These are phyloP conservation scores for Asterella californica DNA, from an alignment of 225 moss, liverwort and hornwort genomes.

Conservation along the genomic window DNA sequence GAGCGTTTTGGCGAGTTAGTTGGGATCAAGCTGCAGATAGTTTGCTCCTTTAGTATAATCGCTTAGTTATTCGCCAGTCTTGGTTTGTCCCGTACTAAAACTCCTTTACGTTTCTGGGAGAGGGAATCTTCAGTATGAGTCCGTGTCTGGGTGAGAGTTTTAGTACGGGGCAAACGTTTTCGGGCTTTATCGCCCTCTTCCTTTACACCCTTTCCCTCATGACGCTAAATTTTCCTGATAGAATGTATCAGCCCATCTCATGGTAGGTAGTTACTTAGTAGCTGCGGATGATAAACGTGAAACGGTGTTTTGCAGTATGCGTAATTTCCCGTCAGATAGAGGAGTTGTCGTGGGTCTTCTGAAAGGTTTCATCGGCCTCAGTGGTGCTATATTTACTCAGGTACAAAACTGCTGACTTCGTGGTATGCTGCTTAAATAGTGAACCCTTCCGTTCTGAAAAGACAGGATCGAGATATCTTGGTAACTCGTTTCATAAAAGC, in stretches of 20 bases:
- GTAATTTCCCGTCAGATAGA: conserved; percentile 90
- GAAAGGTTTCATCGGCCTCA: conserved; percentile 95
- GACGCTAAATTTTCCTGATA: neutral
- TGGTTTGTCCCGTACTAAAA: neutral
- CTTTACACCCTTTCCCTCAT: neutral
- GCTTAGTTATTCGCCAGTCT: neutral
- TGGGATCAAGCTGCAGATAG: neutral
- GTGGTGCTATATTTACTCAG: conserved; percentile 98
- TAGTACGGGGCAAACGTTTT: neutral
- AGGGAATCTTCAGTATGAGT: neutral
- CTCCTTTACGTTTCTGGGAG: no score
- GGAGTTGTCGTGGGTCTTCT: conserved; percentile 93
- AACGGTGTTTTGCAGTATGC: conserved; percentile 64
- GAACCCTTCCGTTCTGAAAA: no score
- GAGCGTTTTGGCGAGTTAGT: neutral
- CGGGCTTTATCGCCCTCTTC: neutral
- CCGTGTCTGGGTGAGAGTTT: neutral
- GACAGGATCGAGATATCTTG: neutral
- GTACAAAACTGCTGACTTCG: conserved; percentile 23
- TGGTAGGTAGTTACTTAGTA: neutral
- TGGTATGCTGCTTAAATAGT: neutral
- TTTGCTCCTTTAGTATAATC: no score
- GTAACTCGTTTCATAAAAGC: neutral
- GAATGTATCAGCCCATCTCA: neutral
- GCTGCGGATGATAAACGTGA: neutral